Evolutionary conservation across 768 basidiomycete species (phyloP), one percentile per base, ranked within the genome.

Genomic region (Wakefieldia striispora): DNA sequence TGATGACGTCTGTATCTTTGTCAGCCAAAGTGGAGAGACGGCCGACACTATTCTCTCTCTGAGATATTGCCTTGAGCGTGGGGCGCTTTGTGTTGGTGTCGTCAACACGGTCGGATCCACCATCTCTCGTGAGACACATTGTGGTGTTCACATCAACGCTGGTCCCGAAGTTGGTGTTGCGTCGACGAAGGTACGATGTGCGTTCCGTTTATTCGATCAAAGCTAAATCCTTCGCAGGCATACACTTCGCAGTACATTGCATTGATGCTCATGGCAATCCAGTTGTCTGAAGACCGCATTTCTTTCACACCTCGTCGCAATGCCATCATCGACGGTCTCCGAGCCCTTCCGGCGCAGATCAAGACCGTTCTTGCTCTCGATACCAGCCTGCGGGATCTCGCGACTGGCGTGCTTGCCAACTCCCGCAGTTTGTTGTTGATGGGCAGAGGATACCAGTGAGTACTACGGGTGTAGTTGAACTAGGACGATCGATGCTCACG

Each of bases 181-280:
- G 6, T 97, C 94, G 16, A 98, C 97, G 51, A 99, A 99, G 83
- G 88, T 85, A 38, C 40, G 44, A 38, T 40, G 19, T 13, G 20
- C 20, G 39, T 24, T 36, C 1, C 4, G 6, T n/a, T 16, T 40
- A 17, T 3, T 23, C 31, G 11, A 43, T 50, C 35, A 24, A 29
- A 31, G 47, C 36, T 53, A 31, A 42, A 3, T 33, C 23, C 41
- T 36, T 50, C 14, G 11, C 53, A 91, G 89, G 95, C 95, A 3
- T 98, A 97, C 71, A 98, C 97, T 8, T 97, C 95, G 36, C 97
- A 99, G 75, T 98, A 97, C 73, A 93, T 99, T 54, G 97, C 95
- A 6, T 80, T 99, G 42, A 75, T 97, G 70, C 93, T 99, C 86
- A 95, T 99, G 72, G 97, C 97, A n/a, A 79, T 99, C 16, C 95